These are phyloP conservation scores for Aspergillus sp. DNA, from an alignment of 2,329 filamentous ascomycete genomes.

Conservation along the genomic window DNA sequence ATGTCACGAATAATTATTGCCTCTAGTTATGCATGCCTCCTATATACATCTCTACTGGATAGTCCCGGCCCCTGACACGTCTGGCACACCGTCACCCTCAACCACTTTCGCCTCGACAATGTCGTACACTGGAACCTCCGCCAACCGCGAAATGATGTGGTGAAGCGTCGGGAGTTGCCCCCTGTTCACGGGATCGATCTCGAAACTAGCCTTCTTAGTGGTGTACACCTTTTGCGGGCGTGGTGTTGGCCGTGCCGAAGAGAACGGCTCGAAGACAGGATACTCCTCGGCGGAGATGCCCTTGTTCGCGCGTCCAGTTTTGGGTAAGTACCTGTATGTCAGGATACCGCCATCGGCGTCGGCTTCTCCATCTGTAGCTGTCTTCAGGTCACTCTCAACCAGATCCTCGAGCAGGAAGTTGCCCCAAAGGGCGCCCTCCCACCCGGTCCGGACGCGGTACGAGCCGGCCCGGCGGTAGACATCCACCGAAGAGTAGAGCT, in stretches of 20 bases:
- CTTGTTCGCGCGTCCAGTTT: slow-evolving; percentile 38
- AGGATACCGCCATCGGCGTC: slow-evolving; percentile 41
- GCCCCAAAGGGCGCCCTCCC: slow-evolving; percentile 36
- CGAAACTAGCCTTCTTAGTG: slow-evolving; percentile 36
- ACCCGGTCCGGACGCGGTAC: slow-evolving; percentile 33
- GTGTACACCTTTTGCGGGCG: slow-evolving; percentile 13
- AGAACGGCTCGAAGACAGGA: slow-evolving; percentile 31
- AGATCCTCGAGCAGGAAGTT: slow-evolving; percentile 31
- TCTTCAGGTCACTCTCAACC: slow-evolving; percentile 14
- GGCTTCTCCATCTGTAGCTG: slow-evolving; percentile 10
- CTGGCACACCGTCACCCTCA: slow-evolving; percentile 44
- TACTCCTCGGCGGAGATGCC: slow-evolving; percentile 49
- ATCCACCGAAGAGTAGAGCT: slow-evolving; percentile 46
- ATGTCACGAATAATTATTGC: too few relatives aligned
- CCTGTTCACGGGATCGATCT: slow-evolving; percentile 44
- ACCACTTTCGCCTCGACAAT: slow-evolving; percentile 48
- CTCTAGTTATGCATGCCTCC: too few relatives aligned
- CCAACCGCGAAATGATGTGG: slow-evolving; percentile 45
- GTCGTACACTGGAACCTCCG: slow-evolving; percentile 49
- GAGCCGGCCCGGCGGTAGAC: slow-evolving; percentile 27
- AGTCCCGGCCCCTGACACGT: slow-evolving; percentile 25
- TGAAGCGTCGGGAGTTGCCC: slow-evolving; percentile 51
- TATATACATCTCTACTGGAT: too few relatives aligned
- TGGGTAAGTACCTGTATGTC: slow-evolving; percentile 50
- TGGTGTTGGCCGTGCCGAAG: slow-evolving; percentile 20